Conservation (phyloP, 2,329 filamentous ascomycete genomes). For the Diaporthe aspalathi region DNA sequence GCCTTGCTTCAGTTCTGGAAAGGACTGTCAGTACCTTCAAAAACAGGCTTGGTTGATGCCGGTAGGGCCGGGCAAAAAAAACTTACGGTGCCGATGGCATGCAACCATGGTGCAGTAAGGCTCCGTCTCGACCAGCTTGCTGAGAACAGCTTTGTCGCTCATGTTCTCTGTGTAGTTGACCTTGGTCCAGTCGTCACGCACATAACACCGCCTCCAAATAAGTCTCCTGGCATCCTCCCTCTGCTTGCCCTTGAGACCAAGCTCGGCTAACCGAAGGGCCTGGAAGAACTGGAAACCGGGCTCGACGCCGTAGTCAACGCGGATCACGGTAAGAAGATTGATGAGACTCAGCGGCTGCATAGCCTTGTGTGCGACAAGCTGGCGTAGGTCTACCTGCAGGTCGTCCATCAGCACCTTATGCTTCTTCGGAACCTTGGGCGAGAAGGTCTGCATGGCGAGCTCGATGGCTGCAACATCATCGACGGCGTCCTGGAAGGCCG, state of each 20-base stretch:
- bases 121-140: constrained; percentile 72
- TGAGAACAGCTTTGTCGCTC: constrained; percentile 75
- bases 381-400: constrained; percentile 76
- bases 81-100: constrained; percentile 74
- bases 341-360: constrained; percentile 75
- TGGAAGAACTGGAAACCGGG: constrained; percentile 78
- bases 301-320: constrained; percentile 62
- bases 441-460: constrained; percentile 77
- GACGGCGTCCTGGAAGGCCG: constrained; percentile 76
- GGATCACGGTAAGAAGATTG: constrained; percentile 83
- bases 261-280: constrained; percentile 72
- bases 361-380: constrained; percentile 77
- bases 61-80: constrained; percentile 37
- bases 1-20: constrained; percentile 47
- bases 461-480: constrained; percentile 84
- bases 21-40: constrained; percentile 47
- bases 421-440: constrained; percentile 65
- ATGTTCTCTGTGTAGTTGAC: constrained; percentile 83
- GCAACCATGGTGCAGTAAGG: constrained; percentile 75
- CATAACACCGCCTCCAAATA: constrained; percentile 89
- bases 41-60: not conserved
- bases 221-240: constrained; percentile 68
- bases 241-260: constrained; percentile 65
- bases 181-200: constrained; percentile 85
- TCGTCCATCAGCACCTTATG: constrained; percentile 75